Conservation (phyloP, 2,329 filamentous ascomycete species). For the Trichoderma koningiopsis region DNA sequence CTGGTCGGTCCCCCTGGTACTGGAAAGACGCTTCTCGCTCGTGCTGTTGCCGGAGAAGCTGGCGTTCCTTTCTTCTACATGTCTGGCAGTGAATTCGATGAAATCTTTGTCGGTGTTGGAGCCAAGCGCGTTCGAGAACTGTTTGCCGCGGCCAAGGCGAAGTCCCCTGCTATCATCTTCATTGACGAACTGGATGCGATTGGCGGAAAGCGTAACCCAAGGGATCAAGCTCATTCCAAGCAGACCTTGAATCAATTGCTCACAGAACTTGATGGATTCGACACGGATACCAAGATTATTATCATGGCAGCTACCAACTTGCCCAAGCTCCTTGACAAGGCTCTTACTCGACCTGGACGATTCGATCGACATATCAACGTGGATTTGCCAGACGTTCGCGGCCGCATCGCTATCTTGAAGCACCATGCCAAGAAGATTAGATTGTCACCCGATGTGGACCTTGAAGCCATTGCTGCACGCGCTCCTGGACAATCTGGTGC, state of each 20-base stretch:
- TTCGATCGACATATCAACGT: constrained; percentile 94
- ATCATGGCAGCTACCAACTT: constrained; percentile 97
- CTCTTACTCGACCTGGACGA: constrained; percentile 87
- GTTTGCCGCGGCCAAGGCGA: constrained; percentile 79
- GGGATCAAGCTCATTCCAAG: constrained; percentile 93
- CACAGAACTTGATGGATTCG: constrained; percentile 95
- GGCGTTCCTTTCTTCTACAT: constrained; percentile 99
- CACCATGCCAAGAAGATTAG: constrained; percentile 94
- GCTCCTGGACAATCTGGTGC: constrained; percentile 93
- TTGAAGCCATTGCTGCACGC: constrained; percentile 79
- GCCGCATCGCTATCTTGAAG: constrained; percentile 87
- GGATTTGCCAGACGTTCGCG: constrained; percentile 86
- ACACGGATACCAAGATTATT: constrained; percentile 91
- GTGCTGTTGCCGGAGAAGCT: constrained; percentile 93
- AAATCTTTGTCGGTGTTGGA: constrained; percentile 96
- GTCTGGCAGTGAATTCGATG: constrained; percentile 98
- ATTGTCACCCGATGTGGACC: constrained; percentile 75
- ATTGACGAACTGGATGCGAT: constrained; percentile 95
- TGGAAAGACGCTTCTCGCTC: constrained; percentile 92
- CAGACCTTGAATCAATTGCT: constrained; percentile 97
- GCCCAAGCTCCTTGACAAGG: constrained; percentile 90
- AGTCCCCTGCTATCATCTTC: constrained; percentile 91
- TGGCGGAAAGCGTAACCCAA: constrained; percentile 87
- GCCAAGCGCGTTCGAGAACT: constrained; percentile 94
- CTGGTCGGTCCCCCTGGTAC: constrained; percentile 95